Conservation (phyloP, 306 rosid genomes). For the Lathyrus sativus region DNA sequence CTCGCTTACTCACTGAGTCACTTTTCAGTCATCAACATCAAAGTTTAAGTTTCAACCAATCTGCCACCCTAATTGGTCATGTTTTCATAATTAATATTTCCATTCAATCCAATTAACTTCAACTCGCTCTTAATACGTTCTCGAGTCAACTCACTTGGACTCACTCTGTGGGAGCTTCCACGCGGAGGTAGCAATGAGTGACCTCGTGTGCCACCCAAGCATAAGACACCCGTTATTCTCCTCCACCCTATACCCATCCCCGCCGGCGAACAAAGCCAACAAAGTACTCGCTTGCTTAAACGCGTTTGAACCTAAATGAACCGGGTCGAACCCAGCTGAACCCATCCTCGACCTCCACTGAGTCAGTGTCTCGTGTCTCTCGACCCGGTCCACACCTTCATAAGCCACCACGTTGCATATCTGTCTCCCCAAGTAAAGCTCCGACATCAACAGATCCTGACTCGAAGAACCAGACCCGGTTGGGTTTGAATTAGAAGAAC, state of each 20-base stretch:
- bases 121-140: not conserved
- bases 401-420: slow-evolving; percentile 83
- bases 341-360: slow-evolving; percentile 73
- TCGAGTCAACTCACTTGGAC: slow-evolving; percentile 48
- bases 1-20: slow-evolving; percentile 35
- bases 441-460: slow-evolving; percentile 67
- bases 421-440: slow-evolving; percentile 69
- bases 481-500: slow-evolving; percentile 31
- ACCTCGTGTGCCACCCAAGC: slow-evolving; percentile 92
- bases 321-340: slow-evolving; percentile 70
- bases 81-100: not conserved
- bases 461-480: slow-evolving; percentile 46
- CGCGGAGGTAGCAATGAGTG: slow-evolving; percentile 83
- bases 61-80: slow-evolving; percentile 15
- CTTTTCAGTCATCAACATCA: slow-evolving; percentile 7
- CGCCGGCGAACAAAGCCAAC: slow-evolving; percentile 64
- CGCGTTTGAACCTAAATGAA: slow-evolving; percentile 75
- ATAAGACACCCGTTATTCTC: slow-evolving; percentile 72
- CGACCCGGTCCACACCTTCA: slow-evolving; percentile 74
- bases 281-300: slow-evolving; percentile 82
- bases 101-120: slow-evolving; percentile 8
- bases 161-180: slow-evolving; percentile 57
- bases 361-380: slow-evolving; percentile 70
- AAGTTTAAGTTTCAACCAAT: slow-evolving; percentile 22
- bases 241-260: slow-evolving; percentile 76